These are phyloP conservation scores for Malassezia dermatis DNA, from an alignment of 1,284 basidiomycete species.

Conservation along the genomic window DNA sequence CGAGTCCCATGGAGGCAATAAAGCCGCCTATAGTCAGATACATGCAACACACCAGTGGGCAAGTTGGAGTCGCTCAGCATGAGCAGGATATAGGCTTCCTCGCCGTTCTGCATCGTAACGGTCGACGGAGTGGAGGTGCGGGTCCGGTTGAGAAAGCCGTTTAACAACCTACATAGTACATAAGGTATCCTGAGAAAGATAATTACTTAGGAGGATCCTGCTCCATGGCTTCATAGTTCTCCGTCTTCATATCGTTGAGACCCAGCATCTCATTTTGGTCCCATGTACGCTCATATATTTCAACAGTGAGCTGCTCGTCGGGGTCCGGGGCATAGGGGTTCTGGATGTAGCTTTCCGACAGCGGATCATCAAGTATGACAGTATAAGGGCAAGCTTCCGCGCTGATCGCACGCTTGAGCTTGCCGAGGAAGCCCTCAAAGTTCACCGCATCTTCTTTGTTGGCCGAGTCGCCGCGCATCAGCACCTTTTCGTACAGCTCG, in stretches of 20 bases:
- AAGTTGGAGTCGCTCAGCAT: slow-evolving; percentile 44
- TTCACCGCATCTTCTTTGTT: slow-evolving; percentile 9
- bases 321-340: slow-evolving; percentile 59
- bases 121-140: not conserved
- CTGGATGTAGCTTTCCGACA: slow-evolving; percentile 91
- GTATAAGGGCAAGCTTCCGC: slow-evolving; percentile 53
- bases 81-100: slow-evolving; percentile 30
- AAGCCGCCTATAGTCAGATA: slow-evolving; percentile 62
- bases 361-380: slow-evolving; percentile 84
- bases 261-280: slow-evolving; percentile 94
- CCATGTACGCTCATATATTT: slow-evolving; percentile 70
- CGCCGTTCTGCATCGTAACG: not conserved
- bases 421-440: slow-evolving; percentile 59
- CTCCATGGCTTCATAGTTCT: slow-evolving; percentile 54
- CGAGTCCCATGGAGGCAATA: slow-evolving; percentile 81
- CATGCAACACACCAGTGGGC: slow-evolving; percentile 27
- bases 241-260: slow-evolving; percentile 85
- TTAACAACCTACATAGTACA: not conserved
- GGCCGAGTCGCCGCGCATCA: slow-evolving; percentile 62
- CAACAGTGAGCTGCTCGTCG: slow-evolving; percentile 54
- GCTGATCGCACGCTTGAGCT: slow-evolving; percentile 52
- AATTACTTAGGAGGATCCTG: not conserved
- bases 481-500: slow-evolving; percentile 82
- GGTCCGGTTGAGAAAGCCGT: not conserved
- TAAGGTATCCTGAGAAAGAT: not conserved